Evolutionary conservation across 108 stramenopile species (phyloP).

Genomic region (Pseudonitzschia delicatissima): DNA sequence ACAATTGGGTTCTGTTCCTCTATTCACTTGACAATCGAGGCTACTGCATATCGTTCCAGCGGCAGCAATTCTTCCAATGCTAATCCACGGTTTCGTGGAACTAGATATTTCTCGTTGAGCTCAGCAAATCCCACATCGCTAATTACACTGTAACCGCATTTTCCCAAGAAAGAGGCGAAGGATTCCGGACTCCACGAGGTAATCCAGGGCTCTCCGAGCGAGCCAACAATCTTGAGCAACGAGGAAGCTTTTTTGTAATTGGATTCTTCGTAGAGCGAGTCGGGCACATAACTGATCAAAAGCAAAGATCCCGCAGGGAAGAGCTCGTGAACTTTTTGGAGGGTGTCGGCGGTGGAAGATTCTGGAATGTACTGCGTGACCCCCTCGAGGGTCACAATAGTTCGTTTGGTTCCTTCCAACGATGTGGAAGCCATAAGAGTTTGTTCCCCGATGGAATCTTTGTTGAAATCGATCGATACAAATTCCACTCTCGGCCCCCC

Average conservation of each 20-base stretch:
- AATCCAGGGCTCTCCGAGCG: not conserved
- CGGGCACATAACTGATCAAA: constrained; percentile 10
- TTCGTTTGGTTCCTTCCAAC: not conserved
- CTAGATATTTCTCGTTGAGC: not conserved
- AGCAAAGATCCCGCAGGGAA: constrained; percentile 12
- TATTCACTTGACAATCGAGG: too few relatives aligned
- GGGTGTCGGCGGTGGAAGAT: constrained; percentile 18
- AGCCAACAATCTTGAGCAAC: not conserved
- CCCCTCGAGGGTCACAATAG: constrained; percentile 24
- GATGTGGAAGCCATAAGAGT: not conserved
- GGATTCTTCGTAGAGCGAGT: not conserved
- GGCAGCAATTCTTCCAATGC: not conserved
- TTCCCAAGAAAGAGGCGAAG: not conserved
- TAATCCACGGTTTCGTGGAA: not conserved
- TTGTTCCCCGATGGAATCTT: constrained; percentile 5
- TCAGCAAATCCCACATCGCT: not conserved
- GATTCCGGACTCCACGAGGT: not conserved
- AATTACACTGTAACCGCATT: not conserved
- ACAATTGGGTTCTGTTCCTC: too few relatives aligned
- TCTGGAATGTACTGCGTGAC: constrained; percentile 36
- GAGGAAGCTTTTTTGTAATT: not conserved
- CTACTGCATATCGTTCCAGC: too few relatives aligned
- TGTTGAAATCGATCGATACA: constrained; percentile 20
- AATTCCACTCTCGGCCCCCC: too few relatives aligned
- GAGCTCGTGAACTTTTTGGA: constrained; percentile 12